Conservation (phyloP, 2,329 filamentous ascomycete species). For the Verticillium isaacii region DNA sequence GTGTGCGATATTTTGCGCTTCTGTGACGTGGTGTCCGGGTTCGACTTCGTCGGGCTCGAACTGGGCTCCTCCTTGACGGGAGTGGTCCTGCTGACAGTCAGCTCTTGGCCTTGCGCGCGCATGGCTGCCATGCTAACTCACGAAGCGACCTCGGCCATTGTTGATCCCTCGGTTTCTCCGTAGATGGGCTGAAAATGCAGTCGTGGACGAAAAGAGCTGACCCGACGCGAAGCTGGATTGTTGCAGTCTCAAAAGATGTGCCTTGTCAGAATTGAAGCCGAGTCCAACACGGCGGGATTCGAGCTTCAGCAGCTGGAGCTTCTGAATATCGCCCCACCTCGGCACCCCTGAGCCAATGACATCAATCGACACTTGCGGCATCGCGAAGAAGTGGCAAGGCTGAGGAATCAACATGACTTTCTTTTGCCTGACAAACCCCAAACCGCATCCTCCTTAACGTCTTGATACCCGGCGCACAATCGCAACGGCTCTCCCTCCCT, state of each 20-base stretch:
- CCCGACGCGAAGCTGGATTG: not conserved
- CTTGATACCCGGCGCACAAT: not conserved
- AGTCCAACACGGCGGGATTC: not conserved
- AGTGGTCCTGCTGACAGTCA: not conserved
- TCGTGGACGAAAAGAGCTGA: not conserved
- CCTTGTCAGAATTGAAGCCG: not conserved
- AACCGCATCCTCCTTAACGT: constrained; percentile 11
- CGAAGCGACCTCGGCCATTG: not conserved
- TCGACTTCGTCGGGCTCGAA: not conserved
- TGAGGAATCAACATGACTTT: constrained; percentile 31
- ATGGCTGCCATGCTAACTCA: not conserved
- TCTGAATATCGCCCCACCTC: not conserved
- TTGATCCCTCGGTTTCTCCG: not conserved
- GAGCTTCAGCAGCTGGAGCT: not conserved
- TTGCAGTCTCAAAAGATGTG: too few relatives aligned
- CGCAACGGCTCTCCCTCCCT: not conserved
- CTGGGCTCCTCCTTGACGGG: not conserved
- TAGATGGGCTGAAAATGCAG: not conserved
- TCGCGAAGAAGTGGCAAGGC: constrained; percentile 31
- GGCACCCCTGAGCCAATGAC: not conserved
- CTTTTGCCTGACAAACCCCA: not conserved
- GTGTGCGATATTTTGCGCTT: constrained; percentile 26
- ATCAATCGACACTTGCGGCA: constrained; percentile 3
- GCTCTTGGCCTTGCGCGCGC: not conserved
- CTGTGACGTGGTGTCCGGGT: constrained; percentile 7